phyloP scores from a whole-genome alignment of 2,329 filamentous ascomycete genomes.

The Penicillium sp. region DNA sequence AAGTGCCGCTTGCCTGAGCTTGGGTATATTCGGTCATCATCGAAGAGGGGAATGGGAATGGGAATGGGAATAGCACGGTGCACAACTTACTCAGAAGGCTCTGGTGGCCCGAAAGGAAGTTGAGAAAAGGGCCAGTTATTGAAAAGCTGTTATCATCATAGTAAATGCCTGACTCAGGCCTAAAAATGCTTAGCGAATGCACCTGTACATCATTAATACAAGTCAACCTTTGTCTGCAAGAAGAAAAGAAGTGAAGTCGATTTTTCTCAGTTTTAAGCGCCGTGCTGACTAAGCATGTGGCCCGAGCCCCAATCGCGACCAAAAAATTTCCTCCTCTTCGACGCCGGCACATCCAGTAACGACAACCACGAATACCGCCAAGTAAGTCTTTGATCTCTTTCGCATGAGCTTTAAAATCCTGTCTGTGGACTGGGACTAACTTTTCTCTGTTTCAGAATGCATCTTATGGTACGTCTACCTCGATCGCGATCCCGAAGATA shows the following conservation, averaged over 20 bases:
- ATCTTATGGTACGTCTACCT: slow-evolving; percentile 38
- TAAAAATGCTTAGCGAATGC: not conserved
- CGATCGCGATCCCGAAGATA: slow-evolving; percentile 3
- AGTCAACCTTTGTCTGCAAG: not conserved
- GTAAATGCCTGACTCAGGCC: not conserved
- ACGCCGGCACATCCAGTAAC: slow-evolving; percentile 13
- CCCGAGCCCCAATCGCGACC: slow-evolving; percentile 19
- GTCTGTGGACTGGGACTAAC: slow-evolving; percentile 5
- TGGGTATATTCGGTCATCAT: slow-evolving; percentile 44
- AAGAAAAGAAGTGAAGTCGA: slow-evolving; percentile 5
- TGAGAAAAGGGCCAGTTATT: slow-evolving; percentile 1
- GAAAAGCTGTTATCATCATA: not conserved
- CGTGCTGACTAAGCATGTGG: slow-evolving; percentile 20
- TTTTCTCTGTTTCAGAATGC: slow-evolving; percentile 27
- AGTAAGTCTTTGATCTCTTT: slow-evolving; percentile 22
- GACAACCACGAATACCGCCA: slow-evolving; percentile 19
- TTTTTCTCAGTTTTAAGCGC: slow-evolving; percentile 19
- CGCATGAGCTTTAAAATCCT: not conserved
- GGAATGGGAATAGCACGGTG: slow-evolving; percentile 11
- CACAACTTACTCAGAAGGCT: slow-evolving; percentile 18
- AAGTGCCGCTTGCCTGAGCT: slow-evolving; percentile 46
- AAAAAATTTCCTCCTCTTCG: slow-evolving; percentile 27
- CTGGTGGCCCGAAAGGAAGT: slow-evolving; percentile 2
- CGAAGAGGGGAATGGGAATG: slow-evolving; percentile 25
- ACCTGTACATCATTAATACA: slow-evolving; percentile 7